phyloP scores from a whole-genome alignment of 2,329 filamentous ascomycete genomes.

The Dichotomopilus funicola region DNA sequence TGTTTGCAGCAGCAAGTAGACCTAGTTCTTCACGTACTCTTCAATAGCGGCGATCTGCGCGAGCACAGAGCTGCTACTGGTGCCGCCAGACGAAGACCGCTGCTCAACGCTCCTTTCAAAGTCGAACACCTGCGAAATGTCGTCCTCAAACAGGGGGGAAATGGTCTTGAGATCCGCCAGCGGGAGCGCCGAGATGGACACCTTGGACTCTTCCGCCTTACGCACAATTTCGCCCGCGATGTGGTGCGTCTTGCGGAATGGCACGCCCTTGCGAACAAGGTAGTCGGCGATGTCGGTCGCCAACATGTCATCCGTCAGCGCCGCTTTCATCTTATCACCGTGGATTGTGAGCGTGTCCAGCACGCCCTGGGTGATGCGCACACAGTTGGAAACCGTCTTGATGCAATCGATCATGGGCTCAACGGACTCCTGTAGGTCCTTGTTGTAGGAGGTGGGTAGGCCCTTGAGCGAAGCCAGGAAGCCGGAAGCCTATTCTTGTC shows the following conservation, averaged over 20 bases:
- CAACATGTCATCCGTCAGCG: slow-evolving; percentile 77
- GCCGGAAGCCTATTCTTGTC: slow-evolving; percentile 39
- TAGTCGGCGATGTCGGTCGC: slow-evolving; percentile 66
- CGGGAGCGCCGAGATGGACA: slow-evolving; percentile 65
- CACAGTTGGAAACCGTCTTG: slow-evolving; percentile 73
- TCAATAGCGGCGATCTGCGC: slow-evolving; percentile 17
- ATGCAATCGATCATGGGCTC: slow-evolving; percentile 81
- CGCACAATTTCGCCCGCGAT: slow-evolving; percentile 70
- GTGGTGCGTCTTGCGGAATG: slow-evolving; percentile 79
- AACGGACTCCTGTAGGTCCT: slow-evolving; percentile 82
- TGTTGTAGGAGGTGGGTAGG: slow-evolving; percentile 79
- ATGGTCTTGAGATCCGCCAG: slow-evolving; percentile 61
- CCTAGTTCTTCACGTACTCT: slow-evolving; percentile 12
- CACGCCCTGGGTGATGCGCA: slow-evolving; percentile 77
- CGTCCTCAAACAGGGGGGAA: slow-evolving; percentile 62
- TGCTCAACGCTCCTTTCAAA: slow-evolving; percentile 80
- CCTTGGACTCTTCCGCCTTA: slow-evolving; percentile 58
- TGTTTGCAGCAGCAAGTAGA: no score
- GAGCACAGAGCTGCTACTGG: slow-evolving; percentile 47
- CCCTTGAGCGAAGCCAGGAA: slow-evolving; percentile 67
- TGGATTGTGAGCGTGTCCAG: slow-evolving; percentile 64
- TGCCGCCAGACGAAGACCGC: slow-evolving; percentile 69
- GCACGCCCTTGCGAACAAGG: slow-evolving; percentile 63
- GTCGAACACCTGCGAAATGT: slow-evolving; percentile 66
- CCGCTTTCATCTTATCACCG: slow-evolving; percentile 70